Evolutionary conservation across 2,329 filamentous ascomycete genomes (phyloP).

Genomic region (Penicillium sp.): DNA sequence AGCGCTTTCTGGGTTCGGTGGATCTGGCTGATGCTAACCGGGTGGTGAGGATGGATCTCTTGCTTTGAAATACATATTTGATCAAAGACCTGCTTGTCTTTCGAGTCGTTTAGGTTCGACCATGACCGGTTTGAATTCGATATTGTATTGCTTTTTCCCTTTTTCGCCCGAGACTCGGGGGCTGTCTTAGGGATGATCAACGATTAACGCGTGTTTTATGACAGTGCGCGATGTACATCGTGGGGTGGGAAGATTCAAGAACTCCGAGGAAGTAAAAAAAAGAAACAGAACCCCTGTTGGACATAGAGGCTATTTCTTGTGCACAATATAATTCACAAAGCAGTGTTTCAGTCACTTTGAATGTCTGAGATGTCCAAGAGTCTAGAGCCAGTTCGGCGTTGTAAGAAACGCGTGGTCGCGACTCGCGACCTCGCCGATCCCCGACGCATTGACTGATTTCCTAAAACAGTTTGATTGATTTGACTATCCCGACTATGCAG

Average conservation of each 20-base stretch:
- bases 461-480: no score
- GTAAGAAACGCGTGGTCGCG: background rate
- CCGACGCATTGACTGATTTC: background rate
- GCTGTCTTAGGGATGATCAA: background rate
- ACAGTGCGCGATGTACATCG: background rate
- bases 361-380: slow-evolving; percentile 6
- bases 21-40: background rate
- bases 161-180: background rate
- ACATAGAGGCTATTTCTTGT: background rate
- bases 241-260: no score
- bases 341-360: slow-evolving; percentile 9
- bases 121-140: no score
- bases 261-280: background rate
- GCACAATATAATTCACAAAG: slow-evolving; percentile 10
- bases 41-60: background rate
- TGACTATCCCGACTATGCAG: no score
- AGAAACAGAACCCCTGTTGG: background rate
- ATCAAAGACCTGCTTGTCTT: slow-evolving; percentile 1
- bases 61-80: background rate
- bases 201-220: background rate
- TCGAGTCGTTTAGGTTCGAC: background rate
- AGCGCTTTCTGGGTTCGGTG: background rate
- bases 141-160: no score
- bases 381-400: slow-evolving; percentile 7
- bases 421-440: slow-evolving; percentile 7